Evolutionary conservation across 768 basidiomycete genomes (phyloP).

Genomic region (Boletellus emodensis): DNA sequence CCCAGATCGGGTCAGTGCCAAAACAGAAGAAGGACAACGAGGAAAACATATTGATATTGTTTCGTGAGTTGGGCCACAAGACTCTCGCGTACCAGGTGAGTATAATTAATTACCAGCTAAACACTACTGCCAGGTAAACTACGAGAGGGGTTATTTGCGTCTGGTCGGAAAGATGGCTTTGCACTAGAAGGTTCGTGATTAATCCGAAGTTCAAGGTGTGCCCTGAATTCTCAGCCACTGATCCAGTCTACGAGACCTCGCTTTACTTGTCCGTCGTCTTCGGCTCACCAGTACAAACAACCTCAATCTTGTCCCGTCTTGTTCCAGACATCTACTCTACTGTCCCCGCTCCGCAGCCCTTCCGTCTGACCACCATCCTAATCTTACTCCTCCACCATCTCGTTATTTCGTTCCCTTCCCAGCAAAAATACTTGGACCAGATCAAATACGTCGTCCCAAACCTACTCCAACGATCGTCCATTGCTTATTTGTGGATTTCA

Average conservation of each 20-base stretch:
- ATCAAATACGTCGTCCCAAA: conserved; percentile 21
- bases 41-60: conserved; percentile 68
- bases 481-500: conserved; percentile 47
- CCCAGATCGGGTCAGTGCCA: conserved; percentile 17
- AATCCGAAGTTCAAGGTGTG: neutral
- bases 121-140: conserved; percentile 55
- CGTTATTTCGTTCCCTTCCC: conserved; percentile 58
- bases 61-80: conserved; percentile 45
- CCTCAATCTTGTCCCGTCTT: conserved; percentile 58
- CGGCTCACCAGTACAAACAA: conserved; percentile 55
- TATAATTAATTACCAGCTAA: neutral
- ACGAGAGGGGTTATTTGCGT: conserved; percentile 66
- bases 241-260: conserved; percentile 69
- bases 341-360: conserved; percentile 12
- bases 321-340: conserved; percentile 45
- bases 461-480: conserved; percentile 36
- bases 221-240: neutral
- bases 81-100: neutral
- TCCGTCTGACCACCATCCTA: conserved; percentile 35
- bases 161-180: conserved; percentile 56
- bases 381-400: conserved; percentile 59
- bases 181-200: conserved; percentile 57
- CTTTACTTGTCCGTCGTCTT: conserved; percentile 63
- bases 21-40: conserved; percentile 48
- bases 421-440: conserved; percentile 42